phyloP scores from a whole-genome alignment of 78 protist genomes.

The Blattamonas nauphoetae region DNA sequence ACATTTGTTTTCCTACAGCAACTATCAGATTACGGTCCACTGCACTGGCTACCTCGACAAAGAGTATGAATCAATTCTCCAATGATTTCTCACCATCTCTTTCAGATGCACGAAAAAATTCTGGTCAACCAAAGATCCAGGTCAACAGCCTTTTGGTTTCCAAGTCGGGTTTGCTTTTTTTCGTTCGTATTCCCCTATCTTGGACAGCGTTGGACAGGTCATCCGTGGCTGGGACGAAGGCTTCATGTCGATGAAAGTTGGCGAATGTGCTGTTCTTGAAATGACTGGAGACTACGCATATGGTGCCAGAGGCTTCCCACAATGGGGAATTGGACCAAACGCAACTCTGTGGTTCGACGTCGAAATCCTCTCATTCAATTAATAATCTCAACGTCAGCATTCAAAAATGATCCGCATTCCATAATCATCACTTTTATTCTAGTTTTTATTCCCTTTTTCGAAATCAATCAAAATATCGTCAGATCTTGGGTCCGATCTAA shows the following conservation, averaged over 20 bases:
- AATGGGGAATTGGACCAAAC: constrained; percentile 19
- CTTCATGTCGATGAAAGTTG: constrained; percentile 23
- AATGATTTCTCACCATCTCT: not conserved
- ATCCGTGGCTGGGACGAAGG: constrained; percentile 35
- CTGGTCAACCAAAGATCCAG: not conserved
- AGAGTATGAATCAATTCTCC: not conserved
- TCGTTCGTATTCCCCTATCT: not conserved
- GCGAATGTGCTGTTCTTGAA: constrained; percentile 1
- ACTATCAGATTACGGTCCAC: not conserved
- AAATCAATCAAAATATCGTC: no score
- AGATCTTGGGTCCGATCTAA: no score
- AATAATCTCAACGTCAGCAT: no score
- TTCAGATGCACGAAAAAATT: not conserved
- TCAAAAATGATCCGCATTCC: no score
- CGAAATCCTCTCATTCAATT: not conserved
- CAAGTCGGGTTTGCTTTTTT: not conserved
- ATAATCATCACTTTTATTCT: no score
- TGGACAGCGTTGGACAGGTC: constrained; percentile 15
- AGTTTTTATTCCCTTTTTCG: no score
- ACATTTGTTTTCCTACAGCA: not conserved
- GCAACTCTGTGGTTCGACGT: constrained; percentile 17
- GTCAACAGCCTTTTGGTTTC: not conserved
- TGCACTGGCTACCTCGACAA: not conserved
- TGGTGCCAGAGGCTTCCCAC: constrained; percentile 19
- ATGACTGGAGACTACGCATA: constrained; percentile 24